phyloP scores from a whole-genome alignment of 1,284 basidiomycete genomes.

The Ganoderma leucocontextum region DNA sequence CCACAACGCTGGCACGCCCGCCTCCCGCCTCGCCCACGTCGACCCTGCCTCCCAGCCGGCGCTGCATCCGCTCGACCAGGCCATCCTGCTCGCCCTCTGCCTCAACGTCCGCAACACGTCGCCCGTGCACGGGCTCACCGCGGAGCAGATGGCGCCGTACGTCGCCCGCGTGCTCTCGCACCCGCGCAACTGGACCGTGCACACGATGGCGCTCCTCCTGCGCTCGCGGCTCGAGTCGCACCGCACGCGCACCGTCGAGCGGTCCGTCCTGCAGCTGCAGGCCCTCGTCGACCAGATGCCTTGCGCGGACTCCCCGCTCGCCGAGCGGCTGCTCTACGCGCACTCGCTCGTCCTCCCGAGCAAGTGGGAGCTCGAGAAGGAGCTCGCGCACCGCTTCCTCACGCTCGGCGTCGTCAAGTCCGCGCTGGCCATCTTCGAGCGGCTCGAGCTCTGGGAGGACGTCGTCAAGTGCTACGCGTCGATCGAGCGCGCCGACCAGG shows the following conservation, averaged over 20 bases:
- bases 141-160: conserved; percentile 91
- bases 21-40: conserved; percentile 65
- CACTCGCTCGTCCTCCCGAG: conserved; percentile 84
- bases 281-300: conserved; percentile 96
- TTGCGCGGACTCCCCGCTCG: conserved; percentile 73
- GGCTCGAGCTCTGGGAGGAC: conserved; percentile 97
- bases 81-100: conserved; percentile 88
- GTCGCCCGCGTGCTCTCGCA: conserved; percentile 86
- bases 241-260: conserved; percentile 90
- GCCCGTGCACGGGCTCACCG: conserved; percentile 86
- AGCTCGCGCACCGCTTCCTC: conserved; percentile 85
- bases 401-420: conserved; percentile 87
- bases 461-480: conserved; percentile 86
- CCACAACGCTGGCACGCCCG: conserved; percentile 43
- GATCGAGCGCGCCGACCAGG: conserved; percentile 82
- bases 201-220: conserved; percentile 93
- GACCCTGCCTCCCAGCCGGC: conserved; percentile 88
- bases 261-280: conserved; percentile 89
- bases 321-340: conserved; percentile 82
- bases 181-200: conserved; percentile 92
- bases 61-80: conserved; percentile 91
- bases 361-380: conserved; percentile 91
- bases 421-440: conserved; percentile 91
- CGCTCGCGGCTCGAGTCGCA: conserved; percentile 88
- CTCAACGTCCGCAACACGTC: conserved; percentile 91